Conservation (phyloP, 2,329 filamentous ascomycete species). For the Cordyceps militaris region DNA sequence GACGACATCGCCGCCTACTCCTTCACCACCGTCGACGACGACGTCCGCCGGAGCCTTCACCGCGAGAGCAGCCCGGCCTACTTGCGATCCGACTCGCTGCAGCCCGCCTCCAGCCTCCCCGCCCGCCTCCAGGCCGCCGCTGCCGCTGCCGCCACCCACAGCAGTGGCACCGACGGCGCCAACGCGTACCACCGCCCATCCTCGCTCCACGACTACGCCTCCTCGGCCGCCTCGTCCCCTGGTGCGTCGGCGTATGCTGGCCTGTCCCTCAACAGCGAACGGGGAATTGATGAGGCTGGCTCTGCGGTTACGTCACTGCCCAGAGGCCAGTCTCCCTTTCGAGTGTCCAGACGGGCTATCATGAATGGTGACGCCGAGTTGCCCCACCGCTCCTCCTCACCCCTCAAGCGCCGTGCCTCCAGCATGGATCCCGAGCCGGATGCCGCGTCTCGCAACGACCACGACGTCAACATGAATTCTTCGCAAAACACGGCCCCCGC, state of each 20-base stretch:
- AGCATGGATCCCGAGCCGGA: constrained; percentile 50
- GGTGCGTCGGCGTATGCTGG: constrained; percentile 49
- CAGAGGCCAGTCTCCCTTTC: constrained; percentile 47
- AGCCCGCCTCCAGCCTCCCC: constrained; percentile 44
- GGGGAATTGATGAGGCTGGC: constrained; percentile 40
- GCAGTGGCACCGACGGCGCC: background rate
- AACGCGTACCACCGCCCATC: constrained; percentile 27
- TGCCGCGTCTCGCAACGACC: constrained; percentile 33
- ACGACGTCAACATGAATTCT: constrained; percentile 40
- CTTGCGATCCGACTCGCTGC: constrained; percentile 33
- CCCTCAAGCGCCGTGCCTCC: constrained; percentile 56
- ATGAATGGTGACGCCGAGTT: constrained; percentile 52
- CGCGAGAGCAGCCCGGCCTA: constrained; percentile 31
- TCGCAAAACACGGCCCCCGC: constrained; percentile 21
- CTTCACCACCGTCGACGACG: constrained; percentile 33
- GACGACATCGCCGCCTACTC: constrained; percentile 43
- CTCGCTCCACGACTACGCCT: constrained; percentile 38
- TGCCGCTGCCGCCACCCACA: constrained; percentile 18
- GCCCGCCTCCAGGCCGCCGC: constrained; percentile 41
- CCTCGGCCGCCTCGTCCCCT: constrained; percentile 52
- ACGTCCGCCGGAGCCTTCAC: constrained; percentile 1
- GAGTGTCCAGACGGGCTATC: constrained; percentile 42
- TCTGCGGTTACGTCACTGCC: constrained; percentile 28
- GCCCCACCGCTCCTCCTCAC: constrained; percentile 56
- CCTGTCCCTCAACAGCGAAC: constrained; percentile 50